Base-by-base conservation (phyloP, 1,284 basidiomycete genomes). In the Fomitiporia mediterranea region DNA sequence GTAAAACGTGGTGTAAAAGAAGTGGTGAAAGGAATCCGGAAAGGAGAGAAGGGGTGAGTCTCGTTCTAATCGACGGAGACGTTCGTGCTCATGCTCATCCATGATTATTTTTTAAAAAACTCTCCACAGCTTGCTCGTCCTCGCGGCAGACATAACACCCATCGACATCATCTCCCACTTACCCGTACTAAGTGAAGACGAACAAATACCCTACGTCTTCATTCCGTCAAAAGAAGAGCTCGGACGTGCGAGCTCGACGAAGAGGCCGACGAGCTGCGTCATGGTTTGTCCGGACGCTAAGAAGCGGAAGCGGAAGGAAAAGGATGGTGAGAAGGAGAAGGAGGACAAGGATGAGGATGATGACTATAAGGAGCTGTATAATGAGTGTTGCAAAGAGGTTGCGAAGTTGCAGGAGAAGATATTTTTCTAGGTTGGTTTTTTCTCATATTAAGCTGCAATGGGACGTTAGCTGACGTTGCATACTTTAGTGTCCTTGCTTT, bases 161-260 rank as follows among this genome's bases (percentile, higher is more conserved):
- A 89, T 99, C 66, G 97, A 99, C 72, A 98, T 99, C 64, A 91
- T 99, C 64, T 95, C 94, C 21, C 97, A 99, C 74, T 80, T 99
- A 55, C 97, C 97, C 13, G 78, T 98, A 30, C 77, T 99, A 66
- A 90, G 92, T 56, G 97, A 99, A 74, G 97, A 99, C 70, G 89
- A 93, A 4, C 82, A 86, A 50, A 90, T 98, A 67, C 95, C 96
- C 15, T 99, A 98, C 70, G 81, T 96, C 40, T 90, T 90, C 67
- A 87, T 93, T 17, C 68, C 84, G 0, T 91, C 89, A 9, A 96
- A 94, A 70, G 93, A 97, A 73, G 95, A 98, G 66, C 84, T 99
- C 23, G 97, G 97, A 1, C 86, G 89, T 62, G 94, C 96, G 13
- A 94, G 93, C 67, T 89, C 92, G 52, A 99, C 97, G 49, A 99